Conservation (phyloP, 768 basidiomycete species). For the Melanogaster broomeanus region DNA sequence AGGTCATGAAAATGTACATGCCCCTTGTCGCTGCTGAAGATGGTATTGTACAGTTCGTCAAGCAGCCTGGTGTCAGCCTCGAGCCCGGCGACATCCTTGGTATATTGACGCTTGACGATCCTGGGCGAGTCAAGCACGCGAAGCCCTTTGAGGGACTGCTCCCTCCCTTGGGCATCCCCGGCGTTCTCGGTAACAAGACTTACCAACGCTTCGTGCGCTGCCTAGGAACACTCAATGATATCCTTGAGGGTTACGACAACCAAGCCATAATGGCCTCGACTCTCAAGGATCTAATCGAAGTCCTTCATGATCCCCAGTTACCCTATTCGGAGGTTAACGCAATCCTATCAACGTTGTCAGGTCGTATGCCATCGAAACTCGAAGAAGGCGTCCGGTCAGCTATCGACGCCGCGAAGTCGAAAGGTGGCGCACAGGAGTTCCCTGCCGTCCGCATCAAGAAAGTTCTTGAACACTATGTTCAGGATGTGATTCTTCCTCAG, state of each 20-base stretch:
- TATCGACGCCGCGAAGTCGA: conserved; percentile 75
- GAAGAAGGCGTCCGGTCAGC: conserved; percentile 82
- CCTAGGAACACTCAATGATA: conserved; percentile 80
- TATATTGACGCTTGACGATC: conserved; percentile 95
- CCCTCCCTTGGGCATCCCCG: conserved; percentile 83
- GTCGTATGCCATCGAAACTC: conserved; percentile 89
- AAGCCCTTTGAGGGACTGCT: conserved; percentile 97
- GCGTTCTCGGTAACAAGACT: conserved; percentile 84
- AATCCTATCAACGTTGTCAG: conserved; percentile 85
- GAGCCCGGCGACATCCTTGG: conserved; percentile 98
- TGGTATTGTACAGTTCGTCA: conserved; percentile 92
- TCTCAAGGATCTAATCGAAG: conserved; percentile 81
- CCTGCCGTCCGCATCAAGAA: conserved; percentile 87
- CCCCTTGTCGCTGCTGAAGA: conserved; percentile 93
- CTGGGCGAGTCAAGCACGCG: conserved; percentile 94
- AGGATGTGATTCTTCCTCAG: conserved; percentile 75
- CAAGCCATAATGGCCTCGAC: conserved; percentile 86
- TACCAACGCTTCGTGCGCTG: conserved; percentile 82
- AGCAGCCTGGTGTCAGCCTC: conserved; percentile 96
- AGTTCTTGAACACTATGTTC: conserved; percentile 80
- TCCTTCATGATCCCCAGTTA: conserved; percentile 82
- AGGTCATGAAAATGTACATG: conserved; percentile 99
- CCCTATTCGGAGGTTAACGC: conserved; percentile 85
- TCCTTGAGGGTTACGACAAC: conserved; percentile 96
- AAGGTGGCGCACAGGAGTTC: conserved; percentile 81